phyloP scores from a whole-genome alignment of 1,284 basidiomycete genomes.

The Neolentinus lepideus region DNA sequence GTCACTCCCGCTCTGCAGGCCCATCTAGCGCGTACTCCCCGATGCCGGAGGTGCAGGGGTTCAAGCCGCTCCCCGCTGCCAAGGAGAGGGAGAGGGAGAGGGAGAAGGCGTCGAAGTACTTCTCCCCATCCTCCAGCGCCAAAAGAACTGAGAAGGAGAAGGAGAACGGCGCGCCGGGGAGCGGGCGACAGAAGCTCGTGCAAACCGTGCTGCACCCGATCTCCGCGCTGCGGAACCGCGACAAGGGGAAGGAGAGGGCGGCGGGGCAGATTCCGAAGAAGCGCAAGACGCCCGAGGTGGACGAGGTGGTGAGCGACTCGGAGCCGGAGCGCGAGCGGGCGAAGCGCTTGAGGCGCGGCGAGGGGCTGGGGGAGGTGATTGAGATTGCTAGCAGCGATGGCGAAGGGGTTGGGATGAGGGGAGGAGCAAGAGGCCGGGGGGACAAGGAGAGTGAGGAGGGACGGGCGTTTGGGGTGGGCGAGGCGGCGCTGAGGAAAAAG shows the following conservation, averaged over 20 bases:
- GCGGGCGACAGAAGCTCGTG: neutral
- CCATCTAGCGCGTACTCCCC: no score
- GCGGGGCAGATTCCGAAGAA: neutral
- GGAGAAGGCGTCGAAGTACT: neutral
- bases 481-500: conserved; percentile 28
- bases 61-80: neutral
- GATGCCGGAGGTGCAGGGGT: neutral
- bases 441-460: neutral
- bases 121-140: neutral
- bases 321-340: neutral
- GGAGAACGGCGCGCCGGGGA: neutral
- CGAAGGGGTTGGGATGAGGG: neutral
- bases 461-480: neutral
- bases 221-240: neutral
- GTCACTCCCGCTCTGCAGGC: no score
- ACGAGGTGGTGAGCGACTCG: neutral
- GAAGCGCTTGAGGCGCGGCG: neutral
- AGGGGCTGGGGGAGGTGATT: neutral
- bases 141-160: neutral
- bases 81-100: neutral
- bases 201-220: neutral
- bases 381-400: neutral
- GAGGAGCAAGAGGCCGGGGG: neutral
- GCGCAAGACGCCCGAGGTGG: neutral
- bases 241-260: neutral